A percentile compares a stretch with the other conserved stretches of the same genome.
Conservation (phyloP, 305 asterid species). For the Andrographis paniculata region DNA sequence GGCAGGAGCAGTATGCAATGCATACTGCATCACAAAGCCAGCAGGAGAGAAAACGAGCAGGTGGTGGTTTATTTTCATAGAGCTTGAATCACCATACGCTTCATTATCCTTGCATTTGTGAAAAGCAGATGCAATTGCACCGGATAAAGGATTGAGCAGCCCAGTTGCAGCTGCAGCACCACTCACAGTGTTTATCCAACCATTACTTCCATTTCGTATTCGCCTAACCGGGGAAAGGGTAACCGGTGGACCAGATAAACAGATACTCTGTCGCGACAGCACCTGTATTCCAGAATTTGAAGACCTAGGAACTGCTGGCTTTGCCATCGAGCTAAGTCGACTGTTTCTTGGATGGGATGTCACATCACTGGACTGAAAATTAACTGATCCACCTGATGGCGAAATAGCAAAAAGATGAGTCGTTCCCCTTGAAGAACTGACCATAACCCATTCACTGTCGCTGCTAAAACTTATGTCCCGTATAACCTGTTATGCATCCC, state of each 20-base stretch:
- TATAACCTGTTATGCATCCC: constrained; percentile 58
- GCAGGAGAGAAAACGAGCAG: constrained; percentile 80
- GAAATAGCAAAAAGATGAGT: constrained; percentile 83
- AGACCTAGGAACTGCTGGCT: constrained; percentile 28
- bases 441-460: constrained; percentile 71
- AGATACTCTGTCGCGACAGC: constrained; percentile 44
- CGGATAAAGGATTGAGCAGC: constrained; percentile 40
- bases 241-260: constrained; percentile 41
- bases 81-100: constrained; percentile 24
- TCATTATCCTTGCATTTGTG: constrained; percentile 43
- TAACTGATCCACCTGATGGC: constrained; percentile 56
- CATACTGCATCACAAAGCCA: constrained; percentile 67
- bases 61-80: constrained; percentile 37
- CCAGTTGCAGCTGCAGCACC: constrained; percentile 90
- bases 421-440: constrained; percentile 87
- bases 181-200: constrained; percentile 64
- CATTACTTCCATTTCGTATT: constrained; percentile 57
- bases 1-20: constrained; percentile 46
- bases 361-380: constrained; percentile 38
- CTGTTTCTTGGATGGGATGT: constrained; percentile 29
- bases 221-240: constrained; percentile 47
- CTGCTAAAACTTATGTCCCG: constrained; percentile 89
- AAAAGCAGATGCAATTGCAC: constrained; percentile 57
- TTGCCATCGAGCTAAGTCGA: constrained; percentile 32
- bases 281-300: constrained; percentile 38